Base-by-base conservation (phyloP, 2,329 filamentous ascomycete species). In the Monilinia fructicola region DNA sequence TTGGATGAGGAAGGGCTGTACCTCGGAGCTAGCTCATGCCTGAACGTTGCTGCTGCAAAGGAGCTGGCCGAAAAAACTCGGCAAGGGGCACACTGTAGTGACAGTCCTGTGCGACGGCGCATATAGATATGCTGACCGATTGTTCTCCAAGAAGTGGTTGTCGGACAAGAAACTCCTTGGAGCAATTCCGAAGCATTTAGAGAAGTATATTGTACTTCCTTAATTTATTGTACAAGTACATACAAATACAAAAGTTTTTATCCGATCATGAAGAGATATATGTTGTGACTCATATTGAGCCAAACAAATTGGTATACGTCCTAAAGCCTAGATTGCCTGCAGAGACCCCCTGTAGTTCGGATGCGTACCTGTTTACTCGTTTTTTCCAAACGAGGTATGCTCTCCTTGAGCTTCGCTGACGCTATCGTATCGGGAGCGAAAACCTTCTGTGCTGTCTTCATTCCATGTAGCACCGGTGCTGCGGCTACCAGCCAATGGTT, bases 1-100 rank as follows among this genome's bases (percentile, higher is more conserved):
- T 82, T 99, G 70, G 93, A 98, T 75, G 93, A 98, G 79, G 95
- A 99, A 78, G 95, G 95, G 2, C 80, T 99, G 62, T 99, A 99
- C 78, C 84, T 99, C 2, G 95, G 95, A 69, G 95, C 95, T 48
- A 97, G 92, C 80, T 96, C 92, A 31, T 91, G 92, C 67, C 82
- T 99, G 74, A 99, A 99, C 77, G 95, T 99, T 18, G 95, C 94
- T 9, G 95, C 95, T 1, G 95, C 95, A 21, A 92, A 94, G 81
- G 92, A 98, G 79, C 90, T 97, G 40, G 95, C 95, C 0, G 88
- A 95, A 83, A 83, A 92, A 91, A 80, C 80, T 99, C 69, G 95
- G 95, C 42, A 89, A 87, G 72, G 93, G 94, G 12, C 87, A 94
- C 78, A 97, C 91, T 0, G 90, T 99, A 31, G 95, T 98, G 56